Conservation (phyloP, 2,329 filamentous ascomycete genomes). For the Chrysoporthe puriensis region DNA sequence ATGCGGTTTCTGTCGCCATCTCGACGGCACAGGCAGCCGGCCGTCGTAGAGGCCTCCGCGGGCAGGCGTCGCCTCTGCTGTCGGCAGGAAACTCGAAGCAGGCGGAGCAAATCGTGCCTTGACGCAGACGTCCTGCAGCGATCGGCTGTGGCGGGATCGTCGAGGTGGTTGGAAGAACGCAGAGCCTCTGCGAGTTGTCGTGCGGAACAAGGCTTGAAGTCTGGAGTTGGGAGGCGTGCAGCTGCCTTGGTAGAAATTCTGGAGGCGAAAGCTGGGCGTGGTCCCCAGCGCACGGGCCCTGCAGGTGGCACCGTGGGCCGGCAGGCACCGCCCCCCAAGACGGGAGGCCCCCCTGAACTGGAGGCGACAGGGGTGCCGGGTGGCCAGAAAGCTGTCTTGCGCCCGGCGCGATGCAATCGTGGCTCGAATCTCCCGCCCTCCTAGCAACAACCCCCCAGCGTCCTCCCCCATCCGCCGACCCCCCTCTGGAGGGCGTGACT, state of each 20-base stretch:
- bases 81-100: not conserved
- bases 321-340: constrained; percentile 4
- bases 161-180: not conserved
- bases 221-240: not conserved
- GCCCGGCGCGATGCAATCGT: constrained; percentile 25
- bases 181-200: not conserved
- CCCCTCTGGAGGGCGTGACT: constrained; percentile 10
- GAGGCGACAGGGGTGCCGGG: too few relatives aligned
- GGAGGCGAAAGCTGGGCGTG: constrained; percentile 6
- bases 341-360: constrained; percentile 8
- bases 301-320: not conserved
- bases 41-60: constrained; percentile 2
- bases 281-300: not conserved
- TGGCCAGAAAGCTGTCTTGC: constrained; percentile 10
- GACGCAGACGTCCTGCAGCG: not conserved
- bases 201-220: not conserved
- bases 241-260: constrained; percentile 8
- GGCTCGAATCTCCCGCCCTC: constrained; percentile 22
- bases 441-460: not conserved
- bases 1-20: constrained; percentile 29
- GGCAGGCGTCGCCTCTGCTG: not conserved
- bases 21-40: constrained; percentile 5
- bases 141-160: not conserved
- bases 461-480: not conserved
- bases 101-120: not conserved